Evolutionary conservation across 345 rosid species (phyloP), one percentile per base, ranked within the genome.

Genomic region (Populus simonii): DNA sequence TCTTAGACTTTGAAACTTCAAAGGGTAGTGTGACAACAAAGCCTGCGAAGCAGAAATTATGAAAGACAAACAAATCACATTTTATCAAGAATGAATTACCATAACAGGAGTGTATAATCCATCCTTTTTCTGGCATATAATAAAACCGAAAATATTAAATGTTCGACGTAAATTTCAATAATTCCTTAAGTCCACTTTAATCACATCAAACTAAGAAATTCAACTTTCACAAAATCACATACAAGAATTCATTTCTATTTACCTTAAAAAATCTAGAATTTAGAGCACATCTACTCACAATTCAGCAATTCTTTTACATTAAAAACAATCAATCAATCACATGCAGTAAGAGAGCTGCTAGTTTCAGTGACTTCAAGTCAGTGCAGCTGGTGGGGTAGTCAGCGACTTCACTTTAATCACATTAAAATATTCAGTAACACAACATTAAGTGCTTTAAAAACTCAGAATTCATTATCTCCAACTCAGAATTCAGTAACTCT

Each of bases 1-100:
- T 83, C 93, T 89, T 72, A 93, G 86, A 69, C 66, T 81, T 75
- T 80, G 85, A 78, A 91, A 90, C 90, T 93, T 95, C 75, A 68
- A 79, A 71, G 94, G 90, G 81, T 80, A 88, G 85, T 89, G 93
- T 5, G 94, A 71, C 31, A 96, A 61, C 74, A 96, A 84, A 75
- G 88, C 96, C 98, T 96, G 92, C 78, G 59, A 86, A 78, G 15
- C 70, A 39, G 74, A 68, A 68, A 53, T 18, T 59, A 55, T 1
- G 53, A 57, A 43, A 7, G 5, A 49, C 23, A 45, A 49, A n/a
- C 13, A 51, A 43, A 57, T 57, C 27, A 31, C 39, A 36, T 1
- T 20, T 57, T 57, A 57, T n/a, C 63, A 11, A 57, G 29, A 57
- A 57, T 57, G 9, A 22, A 53, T 18, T 53, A 20, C 7, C 59